phyloP scores from a whole-genome alignment of 306 rosid genomes.

The Echinosophora koreensis region DNA sequence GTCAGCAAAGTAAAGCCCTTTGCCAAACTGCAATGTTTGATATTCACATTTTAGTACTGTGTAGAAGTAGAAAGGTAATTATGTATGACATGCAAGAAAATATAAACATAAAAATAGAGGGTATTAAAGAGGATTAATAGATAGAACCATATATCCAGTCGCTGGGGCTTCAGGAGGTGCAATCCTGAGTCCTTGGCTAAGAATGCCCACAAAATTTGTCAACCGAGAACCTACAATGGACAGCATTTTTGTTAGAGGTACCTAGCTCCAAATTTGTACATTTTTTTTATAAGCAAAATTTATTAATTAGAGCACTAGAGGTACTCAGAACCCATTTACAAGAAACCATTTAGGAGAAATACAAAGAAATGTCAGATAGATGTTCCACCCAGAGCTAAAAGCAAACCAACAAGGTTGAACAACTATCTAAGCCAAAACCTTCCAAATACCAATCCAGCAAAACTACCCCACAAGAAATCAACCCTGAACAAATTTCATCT shows the following conservation, averaged over 20 bases:
- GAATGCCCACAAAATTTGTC: slow-evolving; percentile 94
- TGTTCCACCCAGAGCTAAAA: too few relatives aligned
- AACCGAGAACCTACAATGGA: slow-evolving; percentile 79
- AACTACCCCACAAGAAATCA: too few relatives aligned
- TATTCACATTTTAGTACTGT: slow-evolving; percentile 38
- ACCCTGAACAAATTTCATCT: too few relatives aligned
- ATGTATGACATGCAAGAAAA: background rate
- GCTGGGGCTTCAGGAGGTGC: slow-evolving; percentile 99
- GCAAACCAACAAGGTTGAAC: too few relatives aligned
- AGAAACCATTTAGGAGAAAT: too few relatives aligned
- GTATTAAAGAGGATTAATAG: slow-evolving; percentile 19
- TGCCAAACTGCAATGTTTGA: slow-evolving; percentile 82
- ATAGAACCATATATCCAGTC: slow-evolving; percentile 92
- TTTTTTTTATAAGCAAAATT: too few relatives aligned
- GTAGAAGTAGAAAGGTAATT: slow-evolving; percentile 16
- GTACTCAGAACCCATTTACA: too few relatives aligned
- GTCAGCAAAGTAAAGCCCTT: slow-evolving; percentile 95
- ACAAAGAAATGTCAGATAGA: too few relatives aligned
- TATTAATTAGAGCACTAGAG: too few relatives aligned
- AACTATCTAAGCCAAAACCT: too few relatives aligned
- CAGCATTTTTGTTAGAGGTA: slow-evolving; percentile 25
- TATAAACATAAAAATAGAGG: slow-evolving; percentile 21
- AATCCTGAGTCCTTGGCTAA: slow-evolving; percentile 95
- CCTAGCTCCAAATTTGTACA: slow-evolving; percentile 20
- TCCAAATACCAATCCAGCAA: too few relatives aligned